Evolutionary conservation across 352 stramenopile genomes (phyloP), one percentile per base, ranked within the genome.

Genomic region (Phytophthora cajani): DNA sequence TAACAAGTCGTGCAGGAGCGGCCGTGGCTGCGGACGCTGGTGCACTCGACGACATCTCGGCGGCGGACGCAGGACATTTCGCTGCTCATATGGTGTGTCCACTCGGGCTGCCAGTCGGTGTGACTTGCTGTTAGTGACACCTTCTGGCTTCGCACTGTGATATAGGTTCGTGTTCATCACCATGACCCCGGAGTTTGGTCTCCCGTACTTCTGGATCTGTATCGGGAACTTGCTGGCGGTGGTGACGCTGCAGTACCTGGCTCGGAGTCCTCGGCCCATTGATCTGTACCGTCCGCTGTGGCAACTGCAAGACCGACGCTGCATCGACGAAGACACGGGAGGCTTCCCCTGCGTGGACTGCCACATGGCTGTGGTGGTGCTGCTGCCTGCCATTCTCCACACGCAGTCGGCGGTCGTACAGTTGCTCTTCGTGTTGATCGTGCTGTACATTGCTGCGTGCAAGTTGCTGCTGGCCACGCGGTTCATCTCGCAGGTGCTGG

Each of bases 321-420:
- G 72, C 36, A 64, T 76, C 1, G 82, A 92, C 44, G 60, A 76
- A 27, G 81, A 92, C 56, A 87, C 80, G 7, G 54, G 60, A 36
- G 84, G 79, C 0, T 92, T 92, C 52, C 84, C 85, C 1, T 94
- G 85, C 36, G 74, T 94, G 4, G 85, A 94, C 74, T 80, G 75
- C 30, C 87, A 94, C 76, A 92, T 94, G 84, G 62, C 81, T 10
- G 66, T 93, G 1, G 85, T 93, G 14, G 81, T 93, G 57, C 66
- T 93, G 44, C 60, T 90, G 9, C 85, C 87, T 5, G 76, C 83
- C 1, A 73, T 89, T 49, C 59, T 88, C 2, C 64, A 91, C 67
- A 78, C 73, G 2, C 30, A 74, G 32, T 81, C 78, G 3, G 47
- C 49, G 4, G 23, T 80, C 42, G 61, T 81, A 0, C 79, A 78